Evolutionary conservation across 2,329 filamentous ascomycete species (phyloP).

Genomic region (Microdochium paspali): DNA sequence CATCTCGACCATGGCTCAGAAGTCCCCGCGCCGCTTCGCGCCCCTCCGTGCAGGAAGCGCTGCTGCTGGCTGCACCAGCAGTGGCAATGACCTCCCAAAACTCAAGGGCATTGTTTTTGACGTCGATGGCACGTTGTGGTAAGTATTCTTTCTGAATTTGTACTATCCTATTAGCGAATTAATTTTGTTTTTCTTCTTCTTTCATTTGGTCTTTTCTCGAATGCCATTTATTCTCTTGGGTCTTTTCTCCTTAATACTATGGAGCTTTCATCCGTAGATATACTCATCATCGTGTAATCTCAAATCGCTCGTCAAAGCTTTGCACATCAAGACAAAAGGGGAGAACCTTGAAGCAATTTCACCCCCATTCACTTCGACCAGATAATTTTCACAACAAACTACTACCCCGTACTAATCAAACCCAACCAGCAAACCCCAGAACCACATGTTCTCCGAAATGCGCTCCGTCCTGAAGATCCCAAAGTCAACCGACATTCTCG

Average conservation of each 20-base stretch:
- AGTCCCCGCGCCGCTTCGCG: conserved; percentile 39
- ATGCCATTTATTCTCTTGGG: no score
- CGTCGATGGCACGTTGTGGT: conserved; percentile 92
- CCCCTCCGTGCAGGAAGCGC: conserved; percentile 34
- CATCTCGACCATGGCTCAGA: conserved; percentile 31
- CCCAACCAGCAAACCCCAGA: conserved; percentile 66
- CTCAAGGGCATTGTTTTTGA: conserved; percentile 70
- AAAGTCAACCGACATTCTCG: conserved; percentile 72
- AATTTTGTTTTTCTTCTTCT: conserved; percentile 1
- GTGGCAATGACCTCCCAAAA: conserved; percentile 23
- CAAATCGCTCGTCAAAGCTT: no score
- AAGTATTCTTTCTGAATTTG: conserved; percentile 24
- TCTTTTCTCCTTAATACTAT: no score
- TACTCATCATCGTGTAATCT: no score
- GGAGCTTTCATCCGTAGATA: no score
- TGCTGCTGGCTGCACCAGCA: conserved; percentile 11
- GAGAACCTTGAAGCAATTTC: not conserved
- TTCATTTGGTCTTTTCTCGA: not conserved
- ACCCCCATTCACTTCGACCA: not conserved
- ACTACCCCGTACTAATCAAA: conserved; percentile 3
- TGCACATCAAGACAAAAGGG: not conserved
- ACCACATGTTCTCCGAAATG: conserved; percentile 94
- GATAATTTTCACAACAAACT: conserved; percentile 1
- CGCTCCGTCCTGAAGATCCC: conserved; percentile 62
- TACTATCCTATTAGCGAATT: conserved; percentile 2